phyloP scores from a whole-genome alignment of 2,329 filamentous ascomycete genomes.

The Dactylellina leptospora region DNA sequence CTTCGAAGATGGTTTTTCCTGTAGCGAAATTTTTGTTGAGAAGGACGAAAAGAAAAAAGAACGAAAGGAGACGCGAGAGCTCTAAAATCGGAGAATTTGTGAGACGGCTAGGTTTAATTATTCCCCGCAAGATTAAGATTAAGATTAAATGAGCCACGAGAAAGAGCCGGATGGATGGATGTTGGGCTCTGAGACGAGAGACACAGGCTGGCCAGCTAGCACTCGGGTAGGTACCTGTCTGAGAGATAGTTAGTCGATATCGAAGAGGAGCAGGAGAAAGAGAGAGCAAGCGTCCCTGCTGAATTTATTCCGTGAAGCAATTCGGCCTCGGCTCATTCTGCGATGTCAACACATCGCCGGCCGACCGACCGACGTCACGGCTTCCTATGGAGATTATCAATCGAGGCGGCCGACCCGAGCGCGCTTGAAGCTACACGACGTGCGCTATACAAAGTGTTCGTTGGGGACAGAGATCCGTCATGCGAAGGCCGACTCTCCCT shows the following conservation, averaged over 20 bases:
- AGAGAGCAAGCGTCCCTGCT: not conserved
- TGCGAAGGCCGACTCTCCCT: not conserved
- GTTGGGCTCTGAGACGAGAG: no score
- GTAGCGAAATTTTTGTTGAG: not conserved
- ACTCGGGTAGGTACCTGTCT: no score
- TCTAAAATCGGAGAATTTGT: slow-evolving; percentile 41
- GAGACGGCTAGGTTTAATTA: slow-evolving; percentile 35
- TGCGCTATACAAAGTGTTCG: not conserved
- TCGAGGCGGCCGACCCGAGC: slow-evolving; percentile 3
- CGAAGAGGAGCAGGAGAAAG: not conserved
- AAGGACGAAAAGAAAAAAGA: not conserved
- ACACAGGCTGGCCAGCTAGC: no score
- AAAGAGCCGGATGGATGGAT: not conserved
- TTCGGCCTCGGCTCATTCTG: slow-evolving; percentile 31
- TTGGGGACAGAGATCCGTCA: not conserved
- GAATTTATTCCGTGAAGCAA: not conserved
- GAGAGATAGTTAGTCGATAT: no score
- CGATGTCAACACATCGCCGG: slow-evolving; percentile 1
- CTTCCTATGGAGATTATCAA: slow-evolving; percentile 11
- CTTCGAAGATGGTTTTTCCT: no score
- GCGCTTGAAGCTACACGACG: not conserved
- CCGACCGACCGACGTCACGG: slow-evolving; percentile 9
- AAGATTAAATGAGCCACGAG: not conserved
- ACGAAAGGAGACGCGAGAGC: not conserved
- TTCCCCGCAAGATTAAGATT: slow-evolving; percentile 4